Evolutionary conservation across 2,329 filamentous ascomycete genomes (phyloP), one percentile per base, ranked within the genome.

Genomic region (Colletotrichum incanum): DNA sequence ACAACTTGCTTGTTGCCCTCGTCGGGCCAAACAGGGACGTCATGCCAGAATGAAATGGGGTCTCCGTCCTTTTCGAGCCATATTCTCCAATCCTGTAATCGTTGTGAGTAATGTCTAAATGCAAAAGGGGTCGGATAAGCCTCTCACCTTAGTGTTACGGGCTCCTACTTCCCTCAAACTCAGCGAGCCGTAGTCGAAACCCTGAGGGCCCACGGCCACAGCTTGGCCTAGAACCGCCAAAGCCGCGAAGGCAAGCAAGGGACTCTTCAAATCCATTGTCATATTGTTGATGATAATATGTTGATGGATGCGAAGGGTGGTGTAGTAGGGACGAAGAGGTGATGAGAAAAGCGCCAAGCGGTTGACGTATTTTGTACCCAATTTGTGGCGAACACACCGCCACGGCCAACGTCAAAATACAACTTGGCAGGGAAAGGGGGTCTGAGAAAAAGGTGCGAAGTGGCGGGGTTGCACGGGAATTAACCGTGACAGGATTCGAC

Each of bases 11-110:
- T 79, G 65, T 82, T 76, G 12, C 76, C 77, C 31, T 77, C 76
- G 47, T 80, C 75, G 5, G 83, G 82, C 61, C 82, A 84, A 11
- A 83, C 65, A 1, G 82, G 83, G 41, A 85, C 76, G 71, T 85
- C 83, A 54, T 85, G 83, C 82, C 83, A 84, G 68, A 80, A 81
- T 0, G 82, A 84, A 59, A 84, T 81, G 23, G 82, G 81, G 9
- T 81, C 73, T 4, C 82, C 83, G 43, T 83, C 75, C 58, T 80
- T 80, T 49, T 84, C 81, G 20, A 84, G 74, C 81, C 82, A 84
- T 1, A 84, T 73, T 18, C 83, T 80, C 82, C 82, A 84, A 59
- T 83, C 81, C 82, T 84, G 23, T 16, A 39, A 1, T 1, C 47
- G 39, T 8, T 12, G 23, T 52, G 14, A n/a, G n/a, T 18, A 18